Evolutionary conservation across 768 basidiomycete species (phyloP).

Genomic region (Multifurca ochricompacta): DNA sequence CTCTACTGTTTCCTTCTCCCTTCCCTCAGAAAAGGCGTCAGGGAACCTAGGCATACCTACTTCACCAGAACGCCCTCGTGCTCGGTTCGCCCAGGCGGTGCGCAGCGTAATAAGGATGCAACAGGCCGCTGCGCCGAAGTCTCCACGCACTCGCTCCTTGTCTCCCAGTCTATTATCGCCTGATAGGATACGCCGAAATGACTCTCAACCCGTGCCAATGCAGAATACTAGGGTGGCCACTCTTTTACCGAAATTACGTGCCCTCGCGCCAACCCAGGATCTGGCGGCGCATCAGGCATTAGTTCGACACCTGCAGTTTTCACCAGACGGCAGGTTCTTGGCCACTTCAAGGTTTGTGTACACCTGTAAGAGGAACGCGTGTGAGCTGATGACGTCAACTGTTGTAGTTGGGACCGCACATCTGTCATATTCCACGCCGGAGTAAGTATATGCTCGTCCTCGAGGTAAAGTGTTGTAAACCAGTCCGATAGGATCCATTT

Average conservation of each 20-base stretch:
- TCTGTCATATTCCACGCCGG: conserved; percentile 59
- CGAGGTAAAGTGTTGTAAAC: neutral
- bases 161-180: conserved; percentile 23
- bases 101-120: conserved; percentile 40
- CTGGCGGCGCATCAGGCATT: conserved; percentile 58
- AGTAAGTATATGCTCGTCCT: conserved; percentile 31
- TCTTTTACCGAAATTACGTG: conserved; percentile 48
- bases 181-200: conserved; percentile 17
- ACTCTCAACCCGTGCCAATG: conserved; percentile 28
- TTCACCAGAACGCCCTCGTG: conserved; percentile 23
- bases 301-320: conserved; percentile 68
- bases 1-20: conserved; percentile 6
- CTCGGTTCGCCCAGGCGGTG: conserved; percentile 37
- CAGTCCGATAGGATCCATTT: conserved; percentile 42
- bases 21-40: conserved; percentile 20
- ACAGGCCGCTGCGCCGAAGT: conserved; percentile 25
- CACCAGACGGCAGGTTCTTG: conserved; percentile 64
- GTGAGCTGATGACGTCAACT: neutral
- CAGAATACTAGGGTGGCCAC: conserved; percentile 46
- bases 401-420: conserved; percentile 59
- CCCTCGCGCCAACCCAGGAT: conserved; percentile 49
- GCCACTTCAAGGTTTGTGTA: conserved; percentile 56
- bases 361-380: neutral
- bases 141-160: conserved; percentile 23
- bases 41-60: conserved; percentile 21